These are phyloP conservation scores for Glycine soja DNA, from an alignment of 306 rosid genomes.

Conservation along the genomic window DNA sequence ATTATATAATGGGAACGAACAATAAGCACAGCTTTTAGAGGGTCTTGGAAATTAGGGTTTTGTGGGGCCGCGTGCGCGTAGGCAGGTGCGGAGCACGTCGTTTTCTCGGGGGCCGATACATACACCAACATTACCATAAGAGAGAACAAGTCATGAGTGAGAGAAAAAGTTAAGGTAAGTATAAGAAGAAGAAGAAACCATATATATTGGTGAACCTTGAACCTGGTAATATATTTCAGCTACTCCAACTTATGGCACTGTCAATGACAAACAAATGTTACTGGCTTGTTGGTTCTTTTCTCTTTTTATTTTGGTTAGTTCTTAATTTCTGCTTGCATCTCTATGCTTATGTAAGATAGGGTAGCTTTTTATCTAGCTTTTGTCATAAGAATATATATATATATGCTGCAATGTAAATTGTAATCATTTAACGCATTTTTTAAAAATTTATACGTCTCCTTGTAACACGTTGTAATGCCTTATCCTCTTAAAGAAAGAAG, in stretches of 20 bases:
- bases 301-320: constrained; percentile 4
- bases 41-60: constrained; percentile 83
- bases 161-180: not conserved
- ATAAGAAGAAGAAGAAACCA: not conserved
- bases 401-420: not conserved
- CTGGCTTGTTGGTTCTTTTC: not conserved
- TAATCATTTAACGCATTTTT: too few species aligned
- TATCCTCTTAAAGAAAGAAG: not conserved
- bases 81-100: constrained; percentile 72
- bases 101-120: constrained; percentile 58
- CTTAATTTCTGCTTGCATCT: not conserved
- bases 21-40: constrained; percentile 58
- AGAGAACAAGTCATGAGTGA: constrained; percentile 13
- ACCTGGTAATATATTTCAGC: not conserved
- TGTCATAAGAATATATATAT: not conserved
- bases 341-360: not conserved
- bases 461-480: not conserved
- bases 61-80: constrained; percentile 82
- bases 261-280: not conserved
- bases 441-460: not conserved
- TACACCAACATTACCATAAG: constrained; percentile 18
- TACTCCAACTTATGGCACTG: not conserved
- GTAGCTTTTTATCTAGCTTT: too few species aligned
- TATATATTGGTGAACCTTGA: too few species aligned
- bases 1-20: constrained; percentile 32